phyloP scores from a whole-genome alignment of 352 stramenopile genomes.

The Globisporangium lucens region DNA sequence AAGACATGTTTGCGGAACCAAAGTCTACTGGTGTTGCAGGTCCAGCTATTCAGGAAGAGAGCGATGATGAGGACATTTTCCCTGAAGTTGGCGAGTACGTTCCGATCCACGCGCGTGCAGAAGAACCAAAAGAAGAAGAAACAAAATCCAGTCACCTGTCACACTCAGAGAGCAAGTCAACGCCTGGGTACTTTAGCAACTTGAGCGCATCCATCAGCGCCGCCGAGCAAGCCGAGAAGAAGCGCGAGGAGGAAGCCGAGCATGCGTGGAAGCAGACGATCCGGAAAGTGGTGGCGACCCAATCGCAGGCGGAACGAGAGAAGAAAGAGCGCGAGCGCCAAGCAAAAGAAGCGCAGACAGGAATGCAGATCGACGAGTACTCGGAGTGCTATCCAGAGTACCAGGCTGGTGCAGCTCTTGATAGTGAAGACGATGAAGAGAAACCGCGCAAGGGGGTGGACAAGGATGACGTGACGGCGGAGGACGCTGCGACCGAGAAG shows the following conservation, averaged over 20 bases:
- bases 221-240: slow-evolving; percentile 35
- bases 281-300: slow-evolving; percentile 46
- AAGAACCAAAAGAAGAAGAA: slow-evolving; percentile 17
- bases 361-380: slow-evolving; percentile 43
- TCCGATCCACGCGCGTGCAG: slow-evolving; percentile 46
- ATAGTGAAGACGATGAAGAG: slow-evolving; percentile 73
- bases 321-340: slow-evolving; percentile 32
- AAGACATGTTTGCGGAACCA: background rate
- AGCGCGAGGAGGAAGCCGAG: slow-evolving; percentile 44
- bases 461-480: slow-evolving; percentile 21
- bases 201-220: slow-evolving; percentile 67
- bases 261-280: slow-evolving; percentile 58
- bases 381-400: slow-evolving; percentile 54
- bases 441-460: slow-evolving; percentile 27
- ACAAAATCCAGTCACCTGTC: background rate
- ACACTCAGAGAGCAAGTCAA: background rate
- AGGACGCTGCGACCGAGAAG: slow-evolving; percentile 27
- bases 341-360: slow-evolving; percentile 40
- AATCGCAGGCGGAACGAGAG: slow-evolving; percentile 41
- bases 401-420: slow-evolving; percentile 31
- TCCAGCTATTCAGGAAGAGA: slow-evolving; percentile 15
- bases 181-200: slow-evolving; percentile 57
- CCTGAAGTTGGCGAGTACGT: slow-evolving; percentile 68
- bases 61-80: slow-evolving; percentile 76
- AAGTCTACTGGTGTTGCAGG: background rate